phyloP scores from a whole-genome alignment of 1,139 yeast genomes.

The Lodderomyces oxycetoniae region DNA sequence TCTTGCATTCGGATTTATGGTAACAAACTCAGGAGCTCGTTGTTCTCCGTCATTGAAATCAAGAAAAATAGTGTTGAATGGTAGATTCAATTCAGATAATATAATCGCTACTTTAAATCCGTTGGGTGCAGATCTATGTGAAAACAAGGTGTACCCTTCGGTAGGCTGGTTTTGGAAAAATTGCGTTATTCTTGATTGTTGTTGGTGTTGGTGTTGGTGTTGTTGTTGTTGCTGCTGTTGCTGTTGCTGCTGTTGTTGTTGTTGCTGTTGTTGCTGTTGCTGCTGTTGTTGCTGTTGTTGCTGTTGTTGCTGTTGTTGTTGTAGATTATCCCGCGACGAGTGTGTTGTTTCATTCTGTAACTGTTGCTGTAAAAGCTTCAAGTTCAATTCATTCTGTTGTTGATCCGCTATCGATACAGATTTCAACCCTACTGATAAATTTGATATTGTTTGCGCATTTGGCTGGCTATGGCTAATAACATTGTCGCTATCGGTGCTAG shows the following conservation, averaged over 20 bases:
- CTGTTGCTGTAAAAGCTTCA: slow-evolving; percentile 39
- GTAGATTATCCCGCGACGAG: too few relatives aligned
- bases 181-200: slow-evolving; percentile 58
- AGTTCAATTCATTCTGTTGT: slow-evolving; percentile 39
- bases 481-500: slow-evolving; percentile 2
- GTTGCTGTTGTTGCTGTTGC: slow-evolving; percentile 38
- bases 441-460: slow-evolving; percentile 30
- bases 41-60: slow-evolving; percentile 91
- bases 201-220: slow-evolving; percentile 20
- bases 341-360: slow-evolving; percentile 27
- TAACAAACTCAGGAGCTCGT: slow-evolving; percentile 86
- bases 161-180: slow-evolving; percentile 76
- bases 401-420: slow-evolving; percentile 39
- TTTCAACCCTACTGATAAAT: slow-evolving; percentile 49
- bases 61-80: slow-evolving; percentile 76
- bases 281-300: slow-evolving; percentile 42
- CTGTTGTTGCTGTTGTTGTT: slow-evolving; percentile 12
- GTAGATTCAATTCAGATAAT: slow-evolving; percentile 73
- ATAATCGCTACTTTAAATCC: slow-evolving; percentile 95
- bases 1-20: slow-evolving; percentile 89
- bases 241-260: slow-evolving; percentile 34
- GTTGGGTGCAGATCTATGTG: slow-evolving; percentile 92
- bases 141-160: slow-evolving; percentile 81
- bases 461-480: slow-evolving; percentile 3
- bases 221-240: slow-evolving; percentile 15